Evolutionary conservation across 805 yeast genomes (phyloP).

Genomic region (Metschnikowia drakensbergensis): DNA sequence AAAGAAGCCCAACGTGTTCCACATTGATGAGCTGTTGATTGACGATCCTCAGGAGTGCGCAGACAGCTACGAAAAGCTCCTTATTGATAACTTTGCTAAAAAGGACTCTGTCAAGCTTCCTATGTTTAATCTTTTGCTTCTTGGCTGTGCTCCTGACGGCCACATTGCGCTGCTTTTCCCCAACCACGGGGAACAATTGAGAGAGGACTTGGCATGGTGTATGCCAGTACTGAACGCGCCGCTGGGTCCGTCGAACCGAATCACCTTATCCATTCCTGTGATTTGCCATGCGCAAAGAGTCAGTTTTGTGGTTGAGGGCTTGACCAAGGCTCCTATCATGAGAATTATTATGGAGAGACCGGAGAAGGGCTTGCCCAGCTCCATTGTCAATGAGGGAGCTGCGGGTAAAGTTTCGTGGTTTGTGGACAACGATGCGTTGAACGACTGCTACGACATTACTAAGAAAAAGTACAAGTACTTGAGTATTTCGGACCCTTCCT

Average conservation of each 20-base stretch:
- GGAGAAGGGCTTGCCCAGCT: conserved; percentile 91
- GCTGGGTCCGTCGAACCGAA: conserved; percentile 77
- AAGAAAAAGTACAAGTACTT: conserved; percentile 67
- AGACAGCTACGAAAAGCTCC: conserved; percentile 81
- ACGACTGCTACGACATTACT: conserved; percentile 66
- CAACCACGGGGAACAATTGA: conserved; percentile 71
- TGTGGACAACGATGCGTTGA: conserved; percentile 89
- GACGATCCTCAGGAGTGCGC: conserved; percentile 90
- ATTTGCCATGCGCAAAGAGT: conserved; percentile 91
- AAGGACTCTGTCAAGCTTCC: conserved; percentile 96
- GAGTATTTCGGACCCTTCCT: conserved; percentile 25
- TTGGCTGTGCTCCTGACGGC: conserved; percentile 99
- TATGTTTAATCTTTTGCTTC: conserved; percentile 81
- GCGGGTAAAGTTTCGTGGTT: conserved; percentile 97
- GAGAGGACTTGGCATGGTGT: conserved; percentile 94
- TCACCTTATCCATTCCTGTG: conserved; percentile 89
- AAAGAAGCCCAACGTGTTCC: conserved; percentile 68
- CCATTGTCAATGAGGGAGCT: conserved; percentile 92
- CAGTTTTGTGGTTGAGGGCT: conserved; percentile 94
- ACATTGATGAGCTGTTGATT: conserved; percentile 73
- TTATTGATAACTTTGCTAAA: conserved; percentile 88
- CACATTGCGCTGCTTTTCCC: conserved; percentile 97
- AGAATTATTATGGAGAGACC: conserved; percentile 94
- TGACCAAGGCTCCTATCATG: conserved; percentile 89
- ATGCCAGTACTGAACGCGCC: conserved; percentile 92